Evolutionary conservation across 2,329 filamentous ascomycete genomes (phyloP).

Genomic region (Dactylellina parvicollis): DNA sequence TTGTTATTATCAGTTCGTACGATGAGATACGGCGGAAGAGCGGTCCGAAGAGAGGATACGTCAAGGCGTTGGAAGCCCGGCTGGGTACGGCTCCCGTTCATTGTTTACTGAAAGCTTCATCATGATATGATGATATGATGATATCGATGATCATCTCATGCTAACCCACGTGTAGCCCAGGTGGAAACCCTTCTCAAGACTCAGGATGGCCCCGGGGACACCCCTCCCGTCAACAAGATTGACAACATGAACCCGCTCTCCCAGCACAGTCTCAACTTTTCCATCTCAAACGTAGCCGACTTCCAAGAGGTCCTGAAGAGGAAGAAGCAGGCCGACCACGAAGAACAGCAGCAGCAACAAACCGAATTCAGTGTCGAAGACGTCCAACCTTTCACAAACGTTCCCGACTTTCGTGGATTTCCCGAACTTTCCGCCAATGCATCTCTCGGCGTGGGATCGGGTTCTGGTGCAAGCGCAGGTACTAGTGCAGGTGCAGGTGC

Average conservation of each 20-base stretch:
- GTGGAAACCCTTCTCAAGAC: conserved; percentile 90
- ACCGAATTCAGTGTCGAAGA: conserved; percentile 32
- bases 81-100: conserved; percentile 76
- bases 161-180: conserved; percentile 71
- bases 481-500: not conserved
- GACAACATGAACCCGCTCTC: conserved; percentile 28
- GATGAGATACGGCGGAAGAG: conserved; percentile 94
- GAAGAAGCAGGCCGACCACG: conserved; percentile 21
- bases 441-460: not conserved
- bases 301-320: conserved; percentile 25
- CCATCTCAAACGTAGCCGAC: conserved; percentile 35
- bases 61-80: conserved; percentile 91
- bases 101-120: conserved; percentile 33
- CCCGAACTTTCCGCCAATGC: conserved; percentile 44
- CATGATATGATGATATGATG: conserved; percentile 38
- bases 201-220: conserved; percentile 66
- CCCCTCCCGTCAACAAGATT: conserved; percentile 33
- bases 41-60: conserved; percentile 91
- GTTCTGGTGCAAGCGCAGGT: not conserved
- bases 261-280: conserved; percentile 36
- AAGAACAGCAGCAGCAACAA: conserved; percentile 7
- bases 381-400: conserved; percentile 26
- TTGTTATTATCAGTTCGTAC: conserved; percentile 75
- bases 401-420: conserved; percentile 32
- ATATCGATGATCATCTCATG: conserved; percentile 55